Conservation (phyloP, 768 basidiomycete species). For the Tephrocybe sp. region DNA sequence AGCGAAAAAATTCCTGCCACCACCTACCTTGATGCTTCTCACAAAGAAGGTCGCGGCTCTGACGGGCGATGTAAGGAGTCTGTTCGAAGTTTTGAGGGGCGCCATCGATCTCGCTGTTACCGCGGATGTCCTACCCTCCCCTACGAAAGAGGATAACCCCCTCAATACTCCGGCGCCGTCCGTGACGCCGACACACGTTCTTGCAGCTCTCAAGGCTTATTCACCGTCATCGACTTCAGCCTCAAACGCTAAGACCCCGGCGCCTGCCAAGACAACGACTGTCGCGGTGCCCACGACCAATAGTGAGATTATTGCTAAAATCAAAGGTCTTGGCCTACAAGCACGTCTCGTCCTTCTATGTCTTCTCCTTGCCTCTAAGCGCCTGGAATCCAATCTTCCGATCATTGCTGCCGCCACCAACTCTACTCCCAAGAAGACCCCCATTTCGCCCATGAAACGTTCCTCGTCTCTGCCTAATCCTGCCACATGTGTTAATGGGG, state of each 20-base stretch:
- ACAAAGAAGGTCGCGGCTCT: conserved; percentile 80
- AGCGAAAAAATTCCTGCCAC: conserved; percentile 58
- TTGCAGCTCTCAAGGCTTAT: conserved; percentile 75
- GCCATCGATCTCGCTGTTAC: conserved; percentile 73
- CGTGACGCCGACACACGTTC: conserved; percentile 68
- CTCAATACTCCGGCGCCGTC: conserved; percentile 36
- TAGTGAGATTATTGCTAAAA: conserved; percentile 67
- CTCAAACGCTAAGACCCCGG: conserved; percentile 20
- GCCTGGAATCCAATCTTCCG: conserved; percentile 56
- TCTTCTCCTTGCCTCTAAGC: conserved; percentile 62
- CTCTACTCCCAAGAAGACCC: conserved; percentile 34
- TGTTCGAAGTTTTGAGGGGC: conserved; percentile 79
- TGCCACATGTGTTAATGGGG: conserved; percentile 24
- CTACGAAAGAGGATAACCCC: conserved; percentile 30
- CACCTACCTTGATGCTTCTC: conserved; percentile 64
- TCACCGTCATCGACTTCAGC: conserved; percentile 41
- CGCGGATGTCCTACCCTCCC: conserved; percentile 17
- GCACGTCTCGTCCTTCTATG: conserved; percentile 68
- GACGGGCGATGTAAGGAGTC: conserved; percentile 80
- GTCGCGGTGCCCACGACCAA: conserved; percentile 27
- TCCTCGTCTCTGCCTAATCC: conserved; percentile 34
- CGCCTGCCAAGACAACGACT: conserved; percentile 21
- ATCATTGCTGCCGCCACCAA: conserved; percentile 40
- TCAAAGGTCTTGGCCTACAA: conserved; percentile 71
- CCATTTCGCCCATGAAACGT: conserved; percentile 54